Evolutionary conservation across 2,329 filamentous ascomycete species (phyloP).

Genomic region (Phaeosphaeriaceae sp.): DNA sequence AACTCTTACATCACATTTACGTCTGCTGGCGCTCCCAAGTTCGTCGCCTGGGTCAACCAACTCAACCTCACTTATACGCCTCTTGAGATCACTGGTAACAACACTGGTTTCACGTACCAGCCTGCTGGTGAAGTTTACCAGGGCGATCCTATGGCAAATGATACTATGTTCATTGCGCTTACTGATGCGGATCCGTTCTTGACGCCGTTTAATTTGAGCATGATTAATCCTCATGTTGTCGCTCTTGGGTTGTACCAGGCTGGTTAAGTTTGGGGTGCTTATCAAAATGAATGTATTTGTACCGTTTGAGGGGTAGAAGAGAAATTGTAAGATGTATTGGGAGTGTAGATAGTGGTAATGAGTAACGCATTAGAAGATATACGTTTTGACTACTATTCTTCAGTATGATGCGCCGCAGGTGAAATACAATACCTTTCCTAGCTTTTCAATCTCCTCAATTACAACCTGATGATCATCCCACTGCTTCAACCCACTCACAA

Average conservation of each 20-base stretch:
- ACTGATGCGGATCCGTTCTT: constrained; percentile 72
- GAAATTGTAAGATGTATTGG: too few relatives aligned
- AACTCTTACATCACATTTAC: constrained; percentile 77
- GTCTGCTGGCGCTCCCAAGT: constrained; percentile 64
- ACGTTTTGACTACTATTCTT: too few relatives aligned
- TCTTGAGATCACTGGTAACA: constrained; percentile 68
- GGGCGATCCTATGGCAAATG: constrained; percentile 73
- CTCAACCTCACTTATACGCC: constrained; percentile 63
- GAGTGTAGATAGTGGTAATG: not conserved
- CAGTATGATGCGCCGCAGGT: too few relatives aligned
- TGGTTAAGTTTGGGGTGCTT: constrained; percentile 60
- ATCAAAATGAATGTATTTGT: too few relatives aligned
- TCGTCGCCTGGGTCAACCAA: constrained; percentile 78
- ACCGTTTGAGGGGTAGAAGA: too few relatives aligned
- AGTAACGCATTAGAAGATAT: constrained; percentile 9
- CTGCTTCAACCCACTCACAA: constrained; percentile 80
- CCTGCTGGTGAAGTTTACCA: constrained; percentile 71
- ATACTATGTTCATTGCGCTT: constrained; percentile 78
- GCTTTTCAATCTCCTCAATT: constrained; percentile 57
- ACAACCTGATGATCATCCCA: constrained; percentile 80
- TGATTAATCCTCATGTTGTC: constrained; percentile 77
- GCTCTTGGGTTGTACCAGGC: constrained; percentile 79
- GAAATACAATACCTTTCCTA: constrained; percentile 14
- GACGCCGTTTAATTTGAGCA: constrained; percentile 76
- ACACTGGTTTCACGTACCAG: constrained; percentile 72